Base-by-base conservation (phyloP, 257 asterid species). In the Vinca minor region DNA sequence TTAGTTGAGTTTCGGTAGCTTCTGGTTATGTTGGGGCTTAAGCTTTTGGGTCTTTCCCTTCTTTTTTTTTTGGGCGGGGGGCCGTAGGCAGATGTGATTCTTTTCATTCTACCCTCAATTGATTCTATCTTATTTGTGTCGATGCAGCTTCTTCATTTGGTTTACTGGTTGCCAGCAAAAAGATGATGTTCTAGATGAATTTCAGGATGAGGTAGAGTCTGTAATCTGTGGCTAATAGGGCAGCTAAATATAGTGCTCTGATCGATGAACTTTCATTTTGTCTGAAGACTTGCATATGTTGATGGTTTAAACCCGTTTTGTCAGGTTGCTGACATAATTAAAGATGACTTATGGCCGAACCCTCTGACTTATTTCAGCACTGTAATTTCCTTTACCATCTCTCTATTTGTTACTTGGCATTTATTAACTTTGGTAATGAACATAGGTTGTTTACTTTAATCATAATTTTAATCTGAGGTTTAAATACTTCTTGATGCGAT, bases 71-170 rank as follows among this genome's bases (percentile, higher is more conserved):
- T n/a, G n/a, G n/a, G n/a, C n/a, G n/a, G n/a, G n/a, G n/a, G n/a
- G n/a, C n/a, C n/a, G n/a, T 13, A 0, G 25, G 60, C 0, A 6
- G 38, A 12, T 8, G 29, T 54, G 39, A 1, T 54, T 54, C 6
- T 28, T 29, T 10, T 38, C 11, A n/a, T n/a, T n/a, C n/a, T n/a
- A 42, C 18, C 4, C 47, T 29, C 1, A 59, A 11, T 7, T n/a
- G 14, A 49, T 25, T 10, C 3, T 38, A n/a, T n/a, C 32, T 50
- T 61, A 14, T 62, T 69, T 29, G 26, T 48, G 28, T 58, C 65
- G 34, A 23, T 83, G 83, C 95, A 91, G 98, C 87, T 91, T 91
- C 84, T 91, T 91, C 74, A 65, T 79, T 66, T 88, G 96, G 98
- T 91, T 91, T 73, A 72, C 48, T 50, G 96, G 82, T 42, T 71